phyloP scores from a whole-genome alignment of 495 filamentous ascomycete species.

The Pyronema domesticum region DNA sequence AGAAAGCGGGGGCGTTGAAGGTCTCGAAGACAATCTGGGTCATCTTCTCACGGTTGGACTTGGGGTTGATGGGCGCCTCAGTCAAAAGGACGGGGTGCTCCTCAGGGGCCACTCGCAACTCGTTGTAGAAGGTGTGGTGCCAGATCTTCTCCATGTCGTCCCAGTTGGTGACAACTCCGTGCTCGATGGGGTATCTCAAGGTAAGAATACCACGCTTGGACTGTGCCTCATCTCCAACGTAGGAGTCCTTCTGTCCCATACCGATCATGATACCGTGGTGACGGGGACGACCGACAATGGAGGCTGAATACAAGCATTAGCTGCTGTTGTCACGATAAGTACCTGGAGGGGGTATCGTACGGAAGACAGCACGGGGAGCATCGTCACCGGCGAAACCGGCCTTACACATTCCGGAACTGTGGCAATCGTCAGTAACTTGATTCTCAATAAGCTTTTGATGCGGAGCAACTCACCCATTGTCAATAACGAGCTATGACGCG shows the following conservation, averaged over 20 bases:
- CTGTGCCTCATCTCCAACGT: slow-evolving; percentile 92
- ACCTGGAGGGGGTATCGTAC: slow-evolving; percentile 48
- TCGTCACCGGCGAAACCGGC: slow-evolving; percentile 99
- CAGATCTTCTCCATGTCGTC: slow-evolving; percentile 99
- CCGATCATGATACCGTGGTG: slow-evolving; percentile 98
- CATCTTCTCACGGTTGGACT: slow-evolving; percentile 86
- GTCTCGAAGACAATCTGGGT: slow-evolving; percentile 98
- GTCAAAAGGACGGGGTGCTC: slow-evolving; percentile 96
- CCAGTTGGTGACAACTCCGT: slow-evolving; percentile 98
- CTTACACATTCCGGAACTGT: slow-evolving; percentile 99
- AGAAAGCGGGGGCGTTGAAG: slow-evolving; percentile 92
- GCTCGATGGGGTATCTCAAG: slow-evolving; percentile 86
- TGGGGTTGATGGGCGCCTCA: slow-evolving; percentile 89
- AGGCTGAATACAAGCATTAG: slow-evolving; percentile 40
- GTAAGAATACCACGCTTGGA: slow-evolving; percentile 86
- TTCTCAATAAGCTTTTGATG: not conserved
- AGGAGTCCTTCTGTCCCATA: slow-evolving; percentile 99
- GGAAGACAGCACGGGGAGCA: slow-evolving; percentile 98
- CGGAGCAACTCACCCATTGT: slow-evolving; percentile 84
- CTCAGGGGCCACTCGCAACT: slow-evolving; percentile 96
- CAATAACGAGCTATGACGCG: slow-evolving; percentile 65
- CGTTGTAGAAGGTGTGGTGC: slow-evolving; percentile 68
- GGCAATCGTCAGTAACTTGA: slow-evolving; percentile 32
- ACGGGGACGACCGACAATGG: slow-evolving; percentile 97
- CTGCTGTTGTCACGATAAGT: slow-evolving; percentile 10